Base-by-base conservation (phyloP, 768 basidiomycete genomes). In the Mycena galericulata region DNA sequence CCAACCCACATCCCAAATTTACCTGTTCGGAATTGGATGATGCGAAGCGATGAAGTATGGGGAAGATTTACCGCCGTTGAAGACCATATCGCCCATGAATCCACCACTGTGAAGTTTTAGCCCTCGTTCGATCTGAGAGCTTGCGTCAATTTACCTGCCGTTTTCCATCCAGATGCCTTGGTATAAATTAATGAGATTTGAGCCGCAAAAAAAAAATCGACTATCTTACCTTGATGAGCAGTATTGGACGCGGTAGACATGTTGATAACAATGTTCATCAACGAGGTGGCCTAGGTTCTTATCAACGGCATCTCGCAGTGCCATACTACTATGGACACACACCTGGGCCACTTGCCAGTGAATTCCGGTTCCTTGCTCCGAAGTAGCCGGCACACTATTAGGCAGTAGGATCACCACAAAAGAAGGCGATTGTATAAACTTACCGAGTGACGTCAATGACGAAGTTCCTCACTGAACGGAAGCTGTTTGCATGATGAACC, bases 291-390 rank as follows among this genome's bases (percentile, higher is more conserved):
- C 76, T 36, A 14, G n/a, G n/a, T n/a, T n/a, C n/a, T n/a, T n/a
- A n/a, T n/a, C n/a, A n/a, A n/a, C n/a, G n/a, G n/a, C n/a, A n/a
- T n/a, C n/a, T n/a, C n/a, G n/a, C n/a, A n/a, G n/a, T n/a, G n/a
- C n/a, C n/a, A n/a, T n/a, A n/a, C n/a, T n/a, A n/a, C n/a, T n/a
- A n/a, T n/a, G n/a, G n/a, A n/a, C n/a, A n/a, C n/a, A n/a, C n/a
- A 36, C 34, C 34, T 95, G 93, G 0, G 93, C 87, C 29, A 94
- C 90, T 79, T 95, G 93, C 93, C 93, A 95, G 74, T 95, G 93
- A 41, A 95, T 81, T 41, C 91, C 93, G 15, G 90, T 92, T 47
- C 88, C 91, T 71, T 86, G 80, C 1, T 43, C 60, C 34, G 14
- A 14, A 0, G 50, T 75, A 2, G 90, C 79, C 36, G 89, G 87